Evolutionary conservation across 345 rosid genomes (phyloP).

Genomic region (Salix exigua): DNA sequence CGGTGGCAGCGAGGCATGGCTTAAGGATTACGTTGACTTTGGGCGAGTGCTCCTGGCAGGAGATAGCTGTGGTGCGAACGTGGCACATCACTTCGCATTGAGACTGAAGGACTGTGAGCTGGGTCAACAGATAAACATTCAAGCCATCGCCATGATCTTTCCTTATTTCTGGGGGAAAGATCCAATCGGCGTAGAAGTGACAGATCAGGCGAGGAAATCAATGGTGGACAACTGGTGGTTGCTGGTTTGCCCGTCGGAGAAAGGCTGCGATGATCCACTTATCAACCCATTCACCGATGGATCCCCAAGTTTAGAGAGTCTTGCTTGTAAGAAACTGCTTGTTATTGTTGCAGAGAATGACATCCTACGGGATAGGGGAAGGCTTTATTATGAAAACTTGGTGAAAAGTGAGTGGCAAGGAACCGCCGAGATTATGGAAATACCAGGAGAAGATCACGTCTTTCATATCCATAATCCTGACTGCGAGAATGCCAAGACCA

Average conservation of each 20-base stretch:
- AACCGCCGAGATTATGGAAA: slow-evolving; percentile 33
- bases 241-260: slow-evolving; percentile 59
- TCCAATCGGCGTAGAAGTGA: slow-evolving; percentile 55
- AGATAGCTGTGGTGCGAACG: slow-evolving; percentile 75
- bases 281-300: slow-evolving; percentile 69
- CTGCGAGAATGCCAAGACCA: slow-evolving; percentile 18
- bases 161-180: slow-evolving; percentile 54
- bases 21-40: slow-evolving; percentile 43
- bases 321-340: slow-evolving; percentile 51
- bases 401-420: slow-evolving; percentile 46
- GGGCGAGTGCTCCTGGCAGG: slow-evolving; percentile 48
- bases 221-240: slow-evolving; percentile 83
- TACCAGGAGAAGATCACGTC: slow-evolving; percentile 37
- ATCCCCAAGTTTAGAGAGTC: slow-evolving; percentile 35
- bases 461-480: slow-evolving; percentile 35
- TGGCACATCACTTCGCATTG: slow-evolving; percentile 61
- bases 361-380: slow-evolving; percentile 30
- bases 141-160: slow-evolving; percentile 62
- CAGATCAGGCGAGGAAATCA: slow-evolving; percentile 38
- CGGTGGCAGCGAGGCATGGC: slow-evolving; percentile 40
- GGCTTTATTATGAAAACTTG: slow-evolving; percentile 31
- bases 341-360: slow-evolving; percentile 38
- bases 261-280: slow-evolving; percentile 68
- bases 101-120: slow-evolving; percentile 21
- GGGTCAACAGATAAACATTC: slow-evolving; percentile 27